Evolutionary conservation across 208 protist species (phyloP).

Genomic region (Trypanosoma lewisi): DNA sequence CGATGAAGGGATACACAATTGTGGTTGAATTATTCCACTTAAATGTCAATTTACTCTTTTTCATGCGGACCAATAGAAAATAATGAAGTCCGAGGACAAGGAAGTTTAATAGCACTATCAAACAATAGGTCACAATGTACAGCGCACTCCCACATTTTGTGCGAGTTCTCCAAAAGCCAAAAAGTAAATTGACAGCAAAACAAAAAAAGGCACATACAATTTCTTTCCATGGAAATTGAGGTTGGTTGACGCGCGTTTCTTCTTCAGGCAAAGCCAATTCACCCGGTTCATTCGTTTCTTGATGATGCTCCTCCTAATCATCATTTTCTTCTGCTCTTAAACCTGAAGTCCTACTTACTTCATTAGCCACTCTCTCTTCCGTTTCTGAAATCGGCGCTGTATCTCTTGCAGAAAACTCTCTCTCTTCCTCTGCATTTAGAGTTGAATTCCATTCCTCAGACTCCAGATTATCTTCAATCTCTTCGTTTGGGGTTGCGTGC

Average conservation of each 20-base stretch:
- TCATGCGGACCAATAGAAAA: constrained; percentile 32
- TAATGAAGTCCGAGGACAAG: constrained; percentile 42
- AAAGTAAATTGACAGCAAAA: constrained; percentile 66
- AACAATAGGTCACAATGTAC: constrained; percentile 50
- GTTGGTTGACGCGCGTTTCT: background rate
- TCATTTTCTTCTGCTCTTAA: too few relatives aligned
- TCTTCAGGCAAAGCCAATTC: background rate
- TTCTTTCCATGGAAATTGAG: constrained; percentile 62
- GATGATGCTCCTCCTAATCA: too few relatives aligned
- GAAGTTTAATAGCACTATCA: constrained; percentile 36
- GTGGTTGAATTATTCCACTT: constrained; percentile 54
- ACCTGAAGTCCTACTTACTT: too few relatives aligned
- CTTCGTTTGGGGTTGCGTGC: constrained; percentile 19
- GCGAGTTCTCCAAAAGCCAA: constrained; percentile 53
- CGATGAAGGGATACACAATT: constrained; percentile 58
- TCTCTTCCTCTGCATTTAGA: too few relatives aligned
- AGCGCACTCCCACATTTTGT: constrained; percentile 38
- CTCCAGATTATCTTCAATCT: too few relatives aligned
- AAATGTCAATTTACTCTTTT: constrained; percentile 42
- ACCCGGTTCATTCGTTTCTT: constrained; percentile 13
- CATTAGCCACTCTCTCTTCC: too few relatives aligned
- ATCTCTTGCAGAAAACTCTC: too few relatives aligned
- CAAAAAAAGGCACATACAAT: constrained; percentile 43
- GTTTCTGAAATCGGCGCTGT: too few relatives aligned
- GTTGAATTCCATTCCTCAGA: too few relatives aligned